Evolutionary conservation across 257 asterid genomes (phyloP), one percentile per base, ranked within the genome.

Genomic region (Mitragyna speciosa): DNA sequence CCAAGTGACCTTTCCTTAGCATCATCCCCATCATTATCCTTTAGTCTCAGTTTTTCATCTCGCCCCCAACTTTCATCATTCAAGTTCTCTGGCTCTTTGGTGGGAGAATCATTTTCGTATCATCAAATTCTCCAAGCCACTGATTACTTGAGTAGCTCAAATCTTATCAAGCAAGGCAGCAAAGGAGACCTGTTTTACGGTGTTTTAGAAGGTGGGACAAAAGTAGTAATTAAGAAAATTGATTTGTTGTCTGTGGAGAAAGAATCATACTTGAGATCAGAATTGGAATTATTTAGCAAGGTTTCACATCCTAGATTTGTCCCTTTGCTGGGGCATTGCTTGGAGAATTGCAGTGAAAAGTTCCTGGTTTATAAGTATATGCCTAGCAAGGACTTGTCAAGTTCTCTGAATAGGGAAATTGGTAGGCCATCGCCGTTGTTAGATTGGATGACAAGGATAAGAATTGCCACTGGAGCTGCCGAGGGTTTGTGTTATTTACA

Each of bases 161-260:
- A 31, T 15, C 30, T 76, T 39, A 26, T 75, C 31, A 16, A 24
- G 24, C 8, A 56, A 24, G 78, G 78, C 19, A 8, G 2, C 39
- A 12, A 56, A 19, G 72, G 79, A 30, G 72, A 59, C 7, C 33
- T 76, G 1, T 70, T 39, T 41, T 9, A 39, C 5, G 73, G 54
- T 2, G 54, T 20, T 7, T 70, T 70, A 6, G 52, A 19, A 39
- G 52, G 89, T 12, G 93, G 91, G 41, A 81, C 86, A 43, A 89
- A 82, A 54, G 87, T 89, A 9, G 92, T 90, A 30, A 85, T 93
- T 16, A 93, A 93, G 66, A 90, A 79, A 78, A 78, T 92, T 22
- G 90, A 87, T 87, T 72, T 88, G 84, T 69, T 76, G 49, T 81
- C 71, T 28, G 84, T 70, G 2, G 87, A 86, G 77, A 88, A 82